Evolutionary conservation across 164 flowering plant genomes (phyloP).

Genomic region (Dillenia suffruticosa): DNA sequence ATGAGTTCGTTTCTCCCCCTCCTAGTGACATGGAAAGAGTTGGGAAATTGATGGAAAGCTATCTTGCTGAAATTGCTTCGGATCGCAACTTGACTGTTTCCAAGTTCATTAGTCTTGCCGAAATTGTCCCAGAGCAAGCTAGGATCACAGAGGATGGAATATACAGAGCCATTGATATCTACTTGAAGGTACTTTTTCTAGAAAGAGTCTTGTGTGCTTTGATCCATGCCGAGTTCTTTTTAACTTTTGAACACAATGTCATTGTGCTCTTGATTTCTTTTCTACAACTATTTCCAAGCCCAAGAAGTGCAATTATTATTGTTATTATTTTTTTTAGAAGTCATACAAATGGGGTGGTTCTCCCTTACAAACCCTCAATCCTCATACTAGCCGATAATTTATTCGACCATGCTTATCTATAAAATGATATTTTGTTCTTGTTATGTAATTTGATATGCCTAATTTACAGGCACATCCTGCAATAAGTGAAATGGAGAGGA

Average conservation of each 20-base stretch:
- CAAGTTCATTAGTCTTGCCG: conserved; percentile 66
- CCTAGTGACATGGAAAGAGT: conserved; percentile 58
- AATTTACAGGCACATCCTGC: conserved; percentile 73
- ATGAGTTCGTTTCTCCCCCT: conserved; percentile 44
- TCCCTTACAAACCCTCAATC: too few species aligned
- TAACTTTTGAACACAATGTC: too few species aligned
- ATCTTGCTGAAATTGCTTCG: conserved; percentile 88
- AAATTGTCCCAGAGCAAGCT: conserved; percentile 76
- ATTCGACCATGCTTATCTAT: neutral
- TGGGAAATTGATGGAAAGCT: conserved; percentile 80
- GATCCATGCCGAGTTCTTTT: too few species aligned
- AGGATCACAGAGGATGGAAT: conserved; percentile 82
- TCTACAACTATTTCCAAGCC: too few species aligned
- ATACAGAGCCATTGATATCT: conserved; percentile 94
- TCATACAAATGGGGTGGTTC: too few species aligned
- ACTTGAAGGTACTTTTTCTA: conserved; percentile 58
- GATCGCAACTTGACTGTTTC: conserved; percentile 63
- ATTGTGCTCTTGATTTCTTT: too few species aligned
- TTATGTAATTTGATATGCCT: neutral
- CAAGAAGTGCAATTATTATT: too few species aligned
- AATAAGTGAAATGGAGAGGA: conserved; percentile 77
- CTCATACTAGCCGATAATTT: too few species aligned
- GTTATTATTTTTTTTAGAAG: too few species aligned
- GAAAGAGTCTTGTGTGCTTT: too few species aligned
- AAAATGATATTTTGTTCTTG: neutral